Conservation (phyloP, 163 green algal species). For the Chloromonas sp. region DNA sequence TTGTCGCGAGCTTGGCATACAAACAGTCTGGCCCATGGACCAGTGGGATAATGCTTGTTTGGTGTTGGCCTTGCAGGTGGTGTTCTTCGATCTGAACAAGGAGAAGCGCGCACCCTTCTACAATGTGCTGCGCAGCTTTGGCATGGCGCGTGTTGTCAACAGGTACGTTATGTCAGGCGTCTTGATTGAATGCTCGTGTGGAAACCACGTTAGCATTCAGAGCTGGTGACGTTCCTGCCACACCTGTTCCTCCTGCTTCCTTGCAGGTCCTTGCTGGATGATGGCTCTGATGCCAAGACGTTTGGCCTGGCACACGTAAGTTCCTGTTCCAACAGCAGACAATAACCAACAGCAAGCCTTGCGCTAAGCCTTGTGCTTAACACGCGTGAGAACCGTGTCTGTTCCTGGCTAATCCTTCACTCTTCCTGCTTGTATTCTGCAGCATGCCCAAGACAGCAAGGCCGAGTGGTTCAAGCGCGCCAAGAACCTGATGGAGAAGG, state of each 20-base stretch:
- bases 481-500: conserved; percentile 45
- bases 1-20: no score
- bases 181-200: not conserved
- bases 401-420: no score
- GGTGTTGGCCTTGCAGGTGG: conserved; percentile 6
- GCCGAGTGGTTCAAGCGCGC: conserved; percentile 55
- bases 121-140: conserved; percentile 47
- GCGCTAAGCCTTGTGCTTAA: no score
- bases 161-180: conserved; percentile 14
- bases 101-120: conserved; percentile 58
- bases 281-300: conserved; percentile 33
- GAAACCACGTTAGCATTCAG: not conserved
- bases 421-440: no score
- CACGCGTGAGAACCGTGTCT: no score
- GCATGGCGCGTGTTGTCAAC: conserved; percentile 35
- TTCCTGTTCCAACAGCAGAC: no score
- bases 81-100: conserved; percentile 56
- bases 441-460: conserved; percentile 30
- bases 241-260: not conserved
- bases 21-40: no score
- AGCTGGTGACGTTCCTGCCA: not conserved
- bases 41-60: no score
- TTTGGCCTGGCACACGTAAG: conserved; percentile 32
- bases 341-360: no score
- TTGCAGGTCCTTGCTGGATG: conserved; percentile 32